Evolutionary conservation across 2,329 filamentous ascomycete genomes (phyloP), one percentile per base, ranked within the genome.

Genomic region (Elsinoe necatrix): DNA sequence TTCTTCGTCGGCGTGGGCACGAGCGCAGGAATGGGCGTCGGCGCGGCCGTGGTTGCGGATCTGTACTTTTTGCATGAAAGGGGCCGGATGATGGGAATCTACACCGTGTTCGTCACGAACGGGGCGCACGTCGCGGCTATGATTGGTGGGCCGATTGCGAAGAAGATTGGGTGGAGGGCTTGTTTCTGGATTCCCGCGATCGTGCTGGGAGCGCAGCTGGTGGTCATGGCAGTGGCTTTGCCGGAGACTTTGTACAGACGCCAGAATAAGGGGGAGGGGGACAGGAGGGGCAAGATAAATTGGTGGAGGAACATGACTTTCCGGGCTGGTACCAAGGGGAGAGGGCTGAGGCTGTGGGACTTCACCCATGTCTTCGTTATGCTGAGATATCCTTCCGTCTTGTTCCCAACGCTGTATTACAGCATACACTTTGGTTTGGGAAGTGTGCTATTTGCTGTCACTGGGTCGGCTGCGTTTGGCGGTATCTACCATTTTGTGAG

Each of bases 91-190:
- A 60, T 60, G 58, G 60, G 60, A n/a, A 47, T 61, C 35, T 61
- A 51, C 20, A 57, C 47, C 71, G 9, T 76, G 75, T 61, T 63
- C 51, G 59, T 65, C 20, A 64, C 63, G 25, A 66, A 66, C 42
- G 63, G 63, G 14, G 61, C 64, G 14, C 63, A 65, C 37, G 52
- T 63, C 8, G 62, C 62, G 5, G 60, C 62, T 16, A 39, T 64
- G 21, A 57, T 63, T 18, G 62, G 62, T 16, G 62, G 62, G 4
- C 63, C 63, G 21, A 60, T 62, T n/a, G 62, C 62, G 16, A 58
- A 61, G 47, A 56, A 59, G 34, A 50, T 62, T 21, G 62, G 62
- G n/a, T 63, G 60, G 59, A 59, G 61, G 25, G 61, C 58, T 50
- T 62, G 60, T 54, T 63, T 59, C 39, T 60, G 58, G 48, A 65